Conservation (phyloP, 176 grass and related monocot genomes). For the Microstegium vimineum region DNA sequence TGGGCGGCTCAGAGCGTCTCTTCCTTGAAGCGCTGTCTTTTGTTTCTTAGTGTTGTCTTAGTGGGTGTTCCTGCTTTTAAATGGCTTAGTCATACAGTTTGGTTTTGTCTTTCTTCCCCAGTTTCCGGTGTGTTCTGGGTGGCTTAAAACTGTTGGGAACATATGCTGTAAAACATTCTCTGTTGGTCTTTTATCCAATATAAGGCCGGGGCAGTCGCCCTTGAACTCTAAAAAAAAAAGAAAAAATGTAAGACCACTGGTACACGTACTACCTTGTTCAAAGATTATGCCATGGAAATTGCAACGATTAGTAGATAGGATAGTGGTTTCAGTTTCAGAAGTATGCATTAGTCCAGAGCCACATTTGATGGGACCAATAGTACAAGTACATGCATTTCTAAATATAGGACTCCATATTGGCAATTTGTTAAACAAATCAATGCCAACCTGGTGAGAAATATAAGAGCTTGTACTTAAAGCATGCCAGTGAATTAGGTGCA, state of each 20-base stretch:
- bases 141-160: too few species aligned
- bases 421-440: background rate
- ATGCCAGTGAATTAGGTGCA: background rate
- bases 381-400: background rate
- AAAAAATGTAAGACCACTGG: background rate
- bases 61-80: too few species aligned
- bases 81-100: too few species aligned
- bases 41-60: too few species aligned
- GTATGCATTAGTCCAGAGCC: background rate
- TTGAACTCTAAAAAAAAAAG: too few species aligned
- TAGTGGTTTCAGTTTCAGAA: background rate
- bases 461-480: background rate
- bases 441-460: conserved; percentile 2
- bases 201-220: too few species aligned
- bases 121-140: too few species aligned
- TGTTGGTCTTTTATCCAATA: too few species aligned
- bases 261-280: background rate
- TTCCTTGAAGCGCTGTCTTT: too few species aligned
- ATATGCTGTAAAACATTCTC: too few species aligned
- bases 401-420: background rate
- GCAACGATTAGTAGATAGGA: background rate
- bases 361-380: background rate
- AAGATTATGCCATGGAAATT: background rate
- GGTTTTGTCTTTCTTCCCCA: too few species aligned
- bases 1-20: too few species aligned